Conservation (phyloP, 1,139 yeast genomes). For the Suhomyces panamericanus region DNA sequence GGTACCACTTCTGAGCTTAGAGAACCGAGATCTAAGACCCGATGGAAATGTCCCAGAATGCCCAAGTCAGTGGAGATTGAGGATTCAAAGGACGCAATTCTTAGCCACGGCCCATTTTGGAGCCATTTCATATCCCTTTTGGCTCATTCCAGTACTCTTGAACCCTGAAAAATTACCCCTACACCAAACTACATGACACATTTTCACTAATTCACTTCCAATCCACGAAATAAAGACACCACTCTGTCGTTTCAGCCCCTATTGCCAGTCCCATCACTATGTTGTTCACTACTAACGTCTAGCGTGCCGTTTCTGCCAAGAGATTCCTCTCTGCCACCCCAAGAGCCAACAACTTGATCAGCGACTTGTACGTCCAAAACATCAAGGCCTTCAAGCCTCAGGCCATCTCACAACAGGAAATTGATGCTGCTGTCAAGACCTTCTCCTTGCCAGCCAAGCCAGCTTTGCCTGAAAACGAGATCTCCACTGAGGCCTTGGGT, state of each 20-base stretch:
- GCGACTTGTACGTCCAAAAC: conserved; percentile 85
- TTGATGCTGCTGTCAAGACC: conserved; percentile 76
- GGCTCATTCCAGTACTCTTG: no score
- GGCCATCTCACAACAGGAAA: conserved; percentile 68
- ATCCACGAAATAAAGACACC: not conserved
- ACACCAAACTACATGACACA: no score
- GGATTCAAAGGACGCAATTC: no score
- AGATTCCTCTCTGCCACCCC: conserved; percentile 49
- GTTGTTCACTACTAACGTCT: conserved; percentile 17
- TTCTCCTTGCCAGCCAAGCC: conserved; percentile 82
- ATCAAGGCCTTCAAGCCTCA: conserved; percentile 87
- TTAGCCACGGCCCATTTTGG: no score
- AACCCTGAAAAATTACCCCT: no score
- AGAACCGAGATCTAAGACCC: no score
- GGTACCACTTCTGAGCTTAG: no score
- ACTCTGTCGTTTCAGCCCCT: no score
- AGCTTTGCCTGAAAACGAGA: conserved; percentile 67
- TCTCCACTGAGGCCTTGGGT: conserved; percentile 70
- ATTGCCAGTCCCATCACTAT: no score
- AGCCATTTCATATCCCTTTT: no score
- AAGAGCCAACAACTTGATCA: conserved; percentile 61
- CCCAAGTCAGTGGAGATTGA: no score
- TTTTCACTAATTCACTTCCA: not conserved
- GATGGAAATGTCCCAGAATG: no score
- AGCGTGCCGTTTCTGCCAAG: conserved; percentile 37